phyloP scores from a whole-genome alignment of 192 early-diverging fungal genomes.

The Geosiphon pyriformis region DNA sequence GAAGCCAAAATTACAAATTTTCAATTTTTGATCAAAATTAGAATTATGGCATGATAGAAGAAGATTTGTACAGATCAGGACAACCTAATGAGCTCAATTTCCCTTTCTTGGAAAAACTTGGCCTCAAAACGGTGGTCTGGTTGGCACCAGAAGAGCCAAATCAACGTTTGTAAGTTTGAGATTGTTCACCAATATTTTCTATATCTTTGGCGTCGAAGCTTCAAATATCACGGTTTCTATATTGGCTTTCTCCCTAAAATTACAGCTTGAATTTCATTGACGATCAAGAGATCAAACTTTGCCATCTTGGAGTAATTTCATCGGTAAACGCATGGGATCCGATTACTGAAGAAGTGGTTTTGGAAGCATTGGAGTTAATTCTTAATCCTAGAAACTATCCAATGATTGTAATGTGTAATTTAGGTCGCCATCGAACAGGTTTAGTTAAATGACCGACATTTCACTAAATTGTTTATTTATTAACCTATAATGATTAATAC shows the following conservation, averaged over 20 bases:
- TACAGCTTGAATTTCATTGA: slow-evolving; percentile 89
- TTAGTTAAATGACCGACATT: neutral
- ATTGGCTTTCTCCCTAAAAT: neutral
- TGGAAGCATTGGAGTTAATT: slow-evolving; percentile 83
- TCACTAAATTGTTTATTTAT: neutral
- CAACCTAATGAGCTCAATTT: slow-evolving; percentile 99
- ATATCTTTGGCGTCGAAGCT: too few species aligned
- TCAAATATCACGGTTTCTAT: too few species aligned
- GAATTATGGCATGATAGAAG: slow-evolving; percentile 98
- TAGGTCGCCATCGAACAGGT: slow-evolving; percentile 95
- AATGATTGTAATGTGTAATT: slow-evolving; percentile 97
- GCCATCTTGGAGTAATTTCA: slow-evolving; percentile 82
- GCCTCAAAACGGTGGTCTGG: slow-evolving; percentile 89
- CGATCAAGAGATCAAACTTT: slow-evolving; percentile 93
- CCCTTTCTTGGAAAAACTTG: slow-evolving; percentile 95
- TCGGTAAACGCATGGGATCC: slow-evolving; percentile 93
- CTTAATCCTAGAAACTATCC: slow-evolving; percentile 88
- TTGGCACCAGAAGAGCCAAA: slow-evolving; percentile 97
- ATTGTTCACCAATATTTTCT: too few species aligned
- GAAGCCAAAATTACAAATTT: slow-evolving; percentile 6
- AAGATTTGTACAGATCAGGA: slow-evolving; percentile 91
- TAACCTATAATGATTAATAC: too few species aligned
- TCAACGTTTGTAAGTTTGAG: slow-evolving; percentile 74
- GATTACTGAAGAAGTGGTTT: slow-evolving; percentile 94
- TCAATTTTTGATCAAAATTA: slow-evolving; percentile 25